These are phyloP conservation scores for Chytridium lagenaria DNA, from an alignment of 371 early-diverging fungal genomes.

Conservation along the genomic window DNA sequence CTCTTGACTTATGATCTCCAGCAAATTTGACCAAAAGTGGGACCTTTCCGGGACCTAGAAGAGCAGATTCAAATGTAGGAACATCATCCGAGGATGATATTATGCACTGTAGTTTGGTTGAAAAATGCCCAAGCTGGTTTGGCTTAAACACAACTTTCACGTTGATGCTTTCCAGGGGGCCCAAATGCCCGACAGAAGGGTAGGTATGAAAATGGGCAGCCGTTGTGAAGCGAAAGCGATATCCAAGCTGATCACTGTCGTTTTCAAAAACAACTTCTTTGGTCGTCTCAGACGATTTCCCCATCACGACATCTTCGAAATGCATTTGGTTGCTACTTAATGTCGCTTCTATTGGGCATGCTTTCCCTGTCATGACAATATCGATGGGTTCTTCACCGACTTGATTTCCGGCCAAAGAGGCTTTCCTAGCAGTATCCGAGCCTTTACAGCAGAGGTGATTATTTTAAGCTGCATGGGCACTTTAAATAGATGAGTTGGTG, in stretches of 20 bases:
- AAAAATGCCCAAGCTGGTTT: conserved; percentile 50
- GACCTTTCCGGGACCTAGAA: no score
- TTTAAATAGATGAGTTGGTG: conserved; percentile 17
- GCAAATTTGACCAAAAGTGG: conserved; percentile 14
- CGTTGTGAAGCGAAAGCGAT: conserved; percentile 33
- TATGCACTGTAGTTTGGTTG: conserved; percentile 33
- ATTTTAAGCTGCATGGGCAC: conserved; percentile 51
- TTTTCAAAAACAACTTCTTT: conserved; percentile 32
- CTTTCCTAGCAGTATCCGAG: neutral
- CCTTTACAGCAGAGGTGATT: conserved; percentile 17
- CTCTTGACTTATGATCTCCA: neutral
- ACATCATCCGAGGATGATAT: conserved; percentile 29
- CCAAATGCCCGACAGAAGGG: conserved; percentile 38
- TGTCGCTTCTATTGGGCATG: conserved; percentile 40
- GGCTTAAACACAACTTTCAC: conserved; percentile 46
- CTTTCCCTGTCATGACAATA: conserved; percentile 39
- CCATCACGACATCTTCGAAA: neutral
- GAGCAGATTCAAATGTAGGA: conserved; percentile 16
- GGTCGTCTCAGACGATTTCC: neutral
- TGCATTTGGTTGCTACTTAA: conserved; percentile 16
- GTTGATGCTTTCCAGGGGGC: conserved; percentile 25
- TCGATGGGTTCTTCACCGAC: conserved; percentile 49
- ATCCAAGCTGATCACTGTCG: conserved; percentile 34
- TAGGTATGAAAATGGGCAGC: conserved; percentile 47
- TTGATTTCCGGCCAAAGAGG: neutral